Base-by-base conservation (phyloP, 352 stramenopile genomes). In the Phytopythium delawarense region DNA sequence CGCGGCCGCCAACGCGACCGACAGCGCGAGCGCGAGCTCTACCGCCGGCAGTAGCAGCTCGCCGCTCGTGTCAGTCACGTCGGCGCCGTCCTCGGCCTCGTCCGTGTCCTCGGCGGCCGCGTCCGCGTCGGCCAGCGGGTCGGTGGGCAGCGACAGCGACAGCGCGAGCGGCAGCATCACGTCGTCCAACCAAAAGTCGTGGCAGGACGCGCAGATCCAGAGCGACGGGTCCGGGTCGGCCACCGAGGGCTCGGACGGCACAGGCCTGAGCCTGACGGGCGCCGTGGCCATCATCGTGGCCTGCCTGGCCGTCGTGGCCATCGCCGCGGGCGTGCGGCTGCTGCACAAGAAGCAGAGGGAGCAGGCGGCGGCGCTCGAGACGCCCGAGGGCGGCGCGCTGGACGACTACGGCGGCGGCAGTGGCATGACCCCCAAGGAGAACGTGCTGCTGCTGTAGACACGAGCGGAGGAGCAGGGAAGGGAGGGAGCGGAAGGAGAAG, bases 391-490 rank as follows among this genome's bases (percentile, higher is more conserved):
- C 21, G 55, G 51, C 25, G 67, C 50, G 2, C 62, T 81, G 18
- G 80, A 87, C 28, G 71, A 75, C 70, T 88, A 91, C 67, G 78
- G 74, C 25, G 79, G 75, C 32, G 72, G 83, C 57, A 74, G 77
- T 39, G 75, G 83, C 62, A 84, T 92, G 66, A 92, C 83, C 64
- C 83, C 83, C 46, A 92, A 92, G 72, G 83, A 92, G 66, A 83
- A 89, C 59, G 81, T 92, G 67, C 64, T 92, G 60, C 74, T 92
- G 65, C 73, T 92, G 61, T 92, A 92, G 87, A 46, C 34, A 12
- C 34, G 34, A 0, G 34, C 34, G 34, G 34, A 32, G 60, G 55
- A 66, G 46, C 37, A 44, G n/a, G 48, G 9, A 12, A 21, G n/a
- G 21, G 46, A 53, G 13, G 46, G 0, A 2, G 6, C 21, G 35